Conservation (phyloP, 805 yeast genomes). For the Spathaspora boniae region DNA sequence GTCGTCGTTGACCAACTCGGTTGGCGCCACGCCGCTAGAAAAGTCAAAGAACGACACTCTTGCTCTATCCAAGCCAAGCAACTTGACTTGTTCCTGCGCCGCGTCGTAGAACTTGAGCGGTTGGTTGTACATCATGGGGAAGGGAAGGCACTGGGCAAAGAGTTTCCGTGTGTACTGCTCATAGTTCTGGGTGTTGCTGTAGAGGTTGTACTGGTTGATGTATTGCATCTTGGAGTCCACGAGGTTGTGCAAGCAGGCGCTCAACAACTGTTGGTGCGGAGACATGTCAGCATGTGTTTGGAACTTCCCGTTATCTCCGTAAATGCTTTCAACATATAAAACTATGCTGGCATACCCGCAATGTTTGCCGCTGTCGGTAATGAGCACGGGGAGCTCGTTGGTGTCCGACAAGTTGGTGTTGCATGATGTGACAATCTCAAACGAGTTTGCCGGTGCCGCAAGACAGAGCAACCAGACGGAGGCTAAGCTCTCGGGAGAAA, state of each 20-base stretch:
- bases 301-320: not conserved
- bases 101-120: conserved; percentile 46
- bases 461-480: conserved; percentile 37
- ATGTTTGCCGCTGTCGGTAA: conserved; percentile 10
- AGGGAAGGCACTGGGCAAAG: conserved; percentile 53
- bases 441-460: conserved; percentile 13
- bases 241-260: conserved; percentile 43
- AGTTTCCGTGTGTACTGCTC: conserved; percentile 55
- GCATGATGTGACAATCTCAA: conserved; percentile 49
- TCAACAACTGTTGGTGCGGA: conserved; percentile 30
- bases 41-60: conserved; percentile 29
- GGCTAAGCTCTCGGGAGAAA: conserved; percentile 54
- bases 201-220: conserved; percentile 57
- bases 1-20: conserved; percentile 26
- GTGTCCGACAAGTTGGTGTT: conserved; percentile 53
- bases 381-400: conserved; percentile 49
- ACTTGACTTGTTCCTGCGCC: conserved; percentile 32
- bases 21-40: conserved; percentile 20
- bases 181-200: conserved; percentile 55
- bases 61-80: conserved; percentile 25
- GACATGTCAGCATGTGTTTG: too few relatives aligned
- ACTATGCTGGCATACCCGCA: conserved; percentile 19
- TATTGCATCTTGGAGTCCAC: conserved; percentile 38
- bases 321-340: conserved; percentile 7
- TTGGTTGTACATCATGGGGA: conserved; percentile 72